phyloP scores from a whole-genome alignment of 495 filamentous ascomycete genomes.

The Apodospora peruviana region DNA sequence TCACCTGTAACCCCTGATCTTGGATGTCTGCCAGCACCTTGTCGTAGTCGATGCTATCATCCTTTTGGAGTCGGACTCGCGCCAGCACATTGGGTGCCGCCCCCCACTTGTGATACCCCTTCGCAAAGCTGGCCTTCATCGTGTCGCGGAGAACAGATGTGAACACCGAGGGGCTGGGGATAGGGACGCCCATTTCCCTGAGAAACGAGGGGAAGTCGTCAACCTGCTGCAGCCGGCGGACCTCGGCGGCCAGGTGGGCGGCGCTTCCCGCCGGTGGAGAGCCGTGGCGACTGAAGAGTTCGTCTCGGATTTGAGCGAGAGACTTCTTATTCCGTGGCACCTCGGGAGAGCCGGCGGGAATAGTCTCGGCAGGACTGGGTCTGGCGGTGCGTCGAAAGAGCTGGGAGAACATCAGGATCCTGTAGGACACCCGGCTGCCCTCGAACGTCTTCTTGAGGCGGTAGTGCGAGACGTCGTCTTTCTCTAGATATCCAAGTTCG shows the following conservation, averaged over 20 bases:
- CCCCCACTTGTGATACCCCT: slow-evolving; percentile 33
- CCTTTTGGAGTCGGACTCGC: neutral
- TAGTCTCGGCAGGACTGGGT: slow-evolving; percentile 12
- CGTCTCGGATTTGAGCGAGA: slow-evolving; percentile 33
- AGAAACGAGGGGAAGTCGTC: slow-evolving; percentile 40
- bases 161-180: slow-evolving; percentile 25
- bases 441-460: slow-evolving; percentile 43
- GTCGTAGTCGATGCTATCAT: neutral
- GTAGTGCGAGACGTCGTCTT: slow-evolving; percentile 32
- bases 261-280: slow-evolving; percentile 38
- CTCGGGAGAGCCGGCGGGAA: neutral
- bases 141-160: slow-evolving; percentile 31
- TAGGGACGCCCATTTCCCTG: slow-evolving; percentile 33
- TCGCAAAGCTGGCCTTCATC: slow-evolving; percentile 31
- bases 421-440: slow-evolving; percentile 43
- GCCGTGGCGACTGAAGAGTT: slow-evolving; percentile 44
- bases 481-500: slow-evolving; percentile 44
- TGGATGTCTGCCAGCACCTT: neutral
- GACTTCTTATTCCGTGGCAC: neutral
- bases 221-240: slow-evolving; percentile 39
- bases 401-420: slow-evolving; percentile 48
- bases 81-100: neutral
- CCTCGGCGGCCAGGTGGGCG: slow-evolving; percentile 30
- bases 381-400: slow-evolving; percentile 44
- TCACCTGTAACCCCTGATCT: neutral